Base-by-base conservation (phyloP, 139 green algal genomes). In the Closterium sp. region DNA sequence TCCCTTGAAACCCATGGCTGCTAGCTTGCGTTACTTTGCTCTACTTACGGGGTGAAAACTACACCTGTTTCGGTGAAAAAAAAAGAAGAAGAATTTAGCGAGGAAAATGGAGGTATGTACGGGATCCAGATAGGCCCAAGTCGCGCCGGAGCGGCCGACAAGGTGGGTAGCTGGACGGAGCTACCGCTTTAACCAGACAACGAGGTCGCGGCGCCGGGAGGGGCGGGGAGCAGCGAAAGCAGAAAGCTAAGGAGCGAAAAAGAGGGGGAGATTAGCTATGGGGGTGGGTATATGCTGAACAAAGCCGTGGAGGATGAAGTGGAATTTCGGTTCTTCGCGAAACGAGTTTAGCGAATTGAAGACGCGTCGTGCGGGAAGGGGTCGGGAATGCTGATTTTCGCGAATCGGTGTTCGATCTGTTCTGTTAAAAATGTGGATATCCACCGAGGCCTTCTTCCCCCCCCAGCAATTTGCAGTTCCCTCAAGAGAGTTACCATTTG, bases 1-100 rank as follows among this genome's bases (percentile, higher is more conserved):
- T 1, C 85, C 92, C 85, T 91, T 91, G 24, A 70, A 89, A 13
- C 92, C 92, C 92, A 94, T 94, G 70, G 90, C 73, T 31, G 90
- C 73, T 32, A 45, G 38, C 38, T 45, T 45, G 32, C 32, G 2
- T 38, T 38, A 38, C 84, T 87, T 87, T 30, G 2, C 2, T 2
- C 89, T 28, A 13, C n/a, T 90, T 30, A 90, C n/a, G 2, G 32
- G 34, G 4, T 28, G 4, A 90, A 84, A 30, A 90, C 31, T 28
- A 28, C 27, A 28, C 87, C 87, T 28, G 32, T 86, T 86, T 86
- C 3, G 2, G 24, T n/a, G 73, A 29, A 86, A 86, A 86, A 6
- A 2, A 86, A 86, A 86, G 4, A 3, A n/a, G 2, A n/a, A 29
- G 2, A 17, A 86, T 27, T 13, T 32, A 87, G 22, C 84, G 5